These are phyloP conservation scores for Russula dissimulans DNA, from an alignment of 768 basidiomycete species.

Conservation along the genomic window DNA sequence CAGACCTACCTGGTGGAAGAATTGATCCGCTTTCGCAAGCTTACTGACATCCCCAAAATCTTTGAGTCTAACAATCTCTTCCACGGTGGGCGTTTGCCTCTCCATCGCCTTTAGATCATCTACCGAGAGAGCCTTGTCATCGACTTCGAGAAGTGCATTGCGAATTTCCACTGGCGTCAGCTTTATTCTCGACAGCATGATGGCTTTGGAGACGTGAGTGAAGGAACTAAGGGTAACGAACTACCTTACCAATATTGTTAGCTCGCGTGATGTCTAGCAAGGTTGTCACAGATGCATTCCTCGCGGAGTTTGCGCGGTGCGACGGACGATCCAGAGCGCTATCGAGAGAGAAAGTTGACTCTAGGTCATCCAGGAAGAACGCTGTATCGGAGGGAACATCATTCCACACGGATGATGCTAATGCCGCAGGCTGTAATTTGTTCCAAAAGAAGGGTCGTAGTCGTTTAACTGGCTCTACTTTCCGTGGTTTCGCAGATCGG, in stretches of 20 bases:
- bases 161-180: constrained; percentile 54
- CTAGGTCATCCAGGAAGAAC: constrained; percentile 63
- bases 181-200: constrained; percentile 77
- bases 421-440: constrained; percentile 45
- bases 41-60: constrained; percentile 64
- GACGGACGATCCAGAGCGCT: constrained; percentile 35
- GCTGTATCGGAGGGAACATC: constrained; percentile 36
- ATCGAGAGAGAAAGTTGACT: constrained; percentile 61
- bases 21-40: constrained; percentile 77
- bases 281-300: constrained; percentile 57
- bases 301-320: constrained; percentile 31
- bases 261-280: constrained; percentile 74
- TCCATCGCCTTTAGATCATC: constrained; percentile 72
- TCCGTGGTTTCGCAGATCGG: constrained; percentile 26
- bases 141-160: constrained; percentile 60
- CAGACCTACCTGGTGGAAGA: constrained; percentile 58
- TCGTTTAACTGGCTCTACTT: constrained; percentile 41
- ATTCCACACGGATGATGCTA: constrained; percentile 59
- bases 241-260: constrained; percentile 64
- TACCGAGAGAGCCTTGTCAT: constrained; percentile 57
- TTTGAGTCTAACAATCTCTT: constrained; percentile 67
- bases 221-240: not conserved
- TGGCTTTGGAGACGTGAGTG: constrained; percentile 38
- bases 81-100: constrained; percentile 67
- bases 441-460: constrained; percentile 90